phyloP scores from a whole-genome alignment of 768 basidiomycete genomes.

The Mycena rebaudengoi region DNA sequence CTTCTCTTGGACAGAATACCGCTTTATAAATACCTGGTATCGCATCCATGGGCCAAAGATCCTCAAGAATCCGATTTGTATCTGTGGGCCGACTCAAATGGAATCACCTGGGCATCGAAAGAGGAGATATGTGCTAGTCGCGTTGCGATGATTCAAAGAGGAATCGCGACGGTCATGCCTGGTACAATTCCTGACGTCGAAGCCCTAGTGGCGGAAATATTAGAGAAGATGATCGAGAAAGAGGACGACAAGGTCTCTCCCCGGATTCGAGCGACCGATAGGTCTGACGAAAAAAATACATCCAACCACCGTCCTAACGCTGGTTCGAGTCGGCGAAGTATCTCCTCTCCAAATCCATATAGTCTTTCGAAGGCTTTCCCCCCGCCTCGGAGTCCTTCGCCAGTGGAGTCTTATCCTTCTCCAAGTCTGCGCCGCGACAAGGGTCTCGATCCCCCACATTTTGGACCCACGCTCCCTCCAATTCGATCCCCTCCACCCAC shows the following conservation, averaged over 20 bases:
- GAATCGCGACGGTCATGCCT: constrained; percentile 16
- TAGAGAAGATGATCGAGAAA: constrained; percentile 22
- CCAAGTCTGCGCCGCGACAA: neutral
- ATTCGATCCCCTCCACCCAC: neutral
- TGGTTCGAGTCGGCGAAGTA: neutral
- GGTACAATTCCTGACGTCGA: constrained; percentile 24
- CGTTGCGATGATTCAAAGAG: constrained; percentile 23
- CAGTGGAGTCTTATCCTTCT: no score
- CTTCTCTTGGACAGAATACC: constrained; percentile 26
- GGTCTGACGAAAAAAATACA: no score
- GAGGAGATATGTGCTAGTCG: constrained; percentile 26
- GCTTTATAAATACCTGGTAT: constrained; percentile 22
- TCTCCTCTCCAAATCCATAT: constrained; percentile 15
- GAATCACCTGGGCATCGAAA: constrained; percentile 25
- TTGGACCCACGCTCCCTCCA: neutral
- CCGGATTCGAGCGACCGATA: constrained; percentile 14
- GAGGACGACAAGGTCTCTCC: constrained; percentile 20
- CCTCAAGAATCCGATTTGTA: constrained; percentile 26
- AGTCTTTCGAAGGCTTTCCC: neutral
- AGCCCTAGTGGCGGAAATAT: constrained; percentile 23
- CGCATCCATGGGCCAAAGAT: constrained; percentile 25
- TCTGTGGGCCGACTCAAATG: constrained; percentile 24
- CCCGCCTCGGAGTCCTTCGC: neutral
- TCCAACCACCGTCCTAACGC: neutral
- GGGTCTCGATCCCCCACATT: neutral